Conservation (phyloP, 2,329 filamentous ascomycete species). For the Microdochium nivale region DNA sequence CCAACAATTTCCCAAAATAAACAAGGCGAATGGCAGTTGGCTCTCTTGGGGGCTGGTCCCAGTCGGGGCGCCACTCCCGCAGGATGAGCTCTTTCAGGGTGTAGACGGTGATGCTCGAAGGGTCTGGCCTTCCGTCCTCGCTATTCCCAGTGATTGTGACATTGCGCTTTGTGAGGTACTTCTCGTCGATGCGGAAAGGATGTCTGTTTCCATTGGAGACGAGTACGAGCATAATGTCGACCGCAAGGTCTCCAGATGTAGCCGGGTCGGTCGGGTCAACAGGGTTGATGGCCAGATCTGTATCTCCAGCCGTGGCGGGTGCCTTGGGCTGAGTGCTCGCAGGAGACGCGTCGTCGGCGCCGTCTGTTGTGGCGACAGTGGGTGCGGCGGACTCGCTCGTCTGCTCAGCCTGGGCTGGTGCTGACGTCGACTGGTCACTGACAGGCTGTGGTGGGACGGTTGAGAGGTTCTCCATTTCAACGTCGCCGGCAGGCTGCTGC, state of each 20-base stretch:
- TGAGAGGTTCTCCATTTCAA: constrained; percentile 21
- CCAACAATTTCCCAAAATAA: constrained; percentile 81
- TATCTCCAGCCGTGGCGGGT: constrained; percentile 13
- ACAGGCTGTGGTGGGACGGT: constrained; percentile 11
- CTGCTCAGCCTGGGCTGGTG: constrained; percentile 1
- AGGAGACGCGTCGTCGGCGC: constrained; percentile 10
- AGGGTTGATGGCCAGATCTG: constrained; percentile 25
- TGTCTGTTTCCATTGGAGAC: constrained; percentile 70
- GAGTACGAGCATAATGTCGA: constrained; percentile 75
- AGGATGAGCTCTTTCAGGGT: constrained; percentile 90
- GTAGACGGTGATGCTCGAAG: constrained; percentile 86
- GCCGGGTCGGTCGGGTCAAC: constrained; percentile 22
- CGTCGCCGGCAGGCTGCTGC: constrained; percentile 10
- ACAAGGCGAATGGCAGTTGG: constrained; percentile 87
- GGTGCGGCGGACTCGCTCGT: constrained; percentile 8
- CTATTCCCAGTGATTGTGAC: constrained; percentile 64
- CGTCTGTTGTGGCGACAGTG: constrained; percentile 13
- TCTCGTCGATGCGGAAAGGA: constrained; percentile 83
- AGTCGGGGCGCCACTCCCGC: constrained; percentile 86
- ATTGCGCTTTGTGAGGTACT: constrained; percentile 73
- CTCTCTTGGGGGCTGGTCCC: constrained; percentile 79
- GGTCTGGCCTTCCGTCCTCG: constrained; percentile 56
- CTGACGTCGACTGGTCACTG: constrained; percentile 8
- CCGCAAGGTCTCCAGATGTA: constrained; percentile 27
- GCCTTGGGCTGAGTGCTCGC: constrained; percentile 21